phyloP scores from a whole-genome alignment of 441 rosid genomes.

The Rhodomyrtus psidioides region DNA sequence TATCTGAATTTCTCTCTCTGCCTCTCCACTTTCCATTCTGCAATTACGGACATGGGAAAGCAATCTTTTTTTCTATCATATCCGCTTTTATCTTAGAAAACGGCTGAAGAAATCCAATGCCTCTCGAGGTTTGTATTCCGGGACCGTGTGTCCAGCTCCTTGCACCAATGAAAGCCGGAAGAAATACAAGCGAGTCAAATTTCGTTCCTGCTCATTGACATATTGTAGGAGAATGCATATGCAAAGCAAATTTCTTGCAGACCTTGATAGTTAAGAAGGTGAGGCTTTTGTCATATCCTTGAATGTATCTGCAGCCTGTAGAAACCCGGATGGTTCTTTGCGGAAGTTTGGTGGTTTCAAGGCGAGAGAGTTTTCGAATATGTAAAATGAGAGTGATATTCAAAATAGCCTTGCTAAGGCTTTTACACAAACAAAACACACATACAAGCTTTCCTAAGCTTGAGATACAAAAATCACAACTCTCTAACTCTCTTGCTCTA shows the following conservation, averaged over 20 bases:
- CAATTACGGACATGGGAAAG: background rate
- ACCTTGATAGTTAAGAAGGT: slow-evolving; percentile 84
- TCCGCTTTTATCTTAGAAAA: slow-evolving; percentile 46
- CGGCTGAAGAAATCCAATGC: slow-evolving; percentile 67
- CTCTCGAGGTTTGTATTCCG: slow-evolving; percentile 80
- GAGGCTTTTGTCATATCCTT: slow-evolving; percentile 70
- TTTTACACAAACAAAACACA: too few species aligned
- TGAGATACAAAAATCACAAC: too few species aligned
- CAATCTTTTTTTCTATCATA: slow-evolving; percentile 13
- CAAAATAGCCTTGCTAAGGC: too few species aligned
- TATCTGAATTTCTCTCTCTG: background rate
- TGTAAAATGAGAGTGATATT: too few species aligned
- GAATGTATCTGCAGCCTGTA: slow-evolving; percentile 60
- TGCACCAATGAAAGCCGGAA: slow-evolving; percentile 14
- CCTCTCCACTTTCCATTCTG: background rate
- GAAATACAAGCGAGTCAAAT: background rate
- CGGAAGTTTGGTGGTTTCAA: too few species aligned
- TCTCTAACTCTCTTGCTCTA: too few species aligned
- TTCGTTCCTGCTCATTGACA: background rate
- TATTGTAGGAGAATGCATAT: background rate
- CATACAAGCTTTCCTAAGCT: too few species aligned
- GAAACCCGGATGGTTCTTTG: too few species aligned
- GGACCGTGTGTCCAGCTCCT: slow-evolving; percentile 93
- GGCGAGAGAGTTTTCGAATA: too few species aligned
- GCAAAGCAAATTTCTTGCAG: background rate